These are phyloP conservation scores for Paratrypanosoma confusum DNA, from an alignment of 208 protist species.

Conservation along the genomic window DNA sequence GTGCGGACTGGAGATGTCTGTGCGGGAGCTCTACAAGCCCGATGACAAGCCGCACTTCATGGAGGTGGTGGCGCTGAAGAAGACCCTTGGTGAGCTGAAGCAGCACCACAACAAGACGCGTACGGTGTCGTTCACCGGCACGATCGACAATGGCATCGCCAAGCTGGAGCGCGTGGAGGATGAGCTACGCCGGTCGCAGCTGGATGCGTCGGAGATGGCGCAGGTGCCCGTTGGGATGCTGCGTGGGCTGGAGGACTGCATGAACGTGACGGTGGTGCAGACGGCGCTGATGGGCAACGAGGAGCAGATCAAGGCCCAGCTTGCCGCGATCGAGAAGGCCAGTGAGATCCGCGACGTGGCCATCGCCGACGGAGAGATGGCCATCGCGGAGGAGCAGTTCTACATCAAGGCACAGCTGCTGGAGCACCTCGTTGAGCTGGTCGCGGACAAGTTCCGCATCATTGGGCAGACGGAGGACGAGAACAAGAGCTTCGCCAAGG, in stretches of 20 bases:
- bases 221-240: constrained; percentile 31
- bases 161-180: constrained; percentile 46
- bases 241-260: constrained; percentile 34
- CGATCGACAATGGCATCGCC: constrained; percentile 34
- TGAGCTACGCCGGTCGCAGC: constrained; percentile 39
- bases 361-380: constrained; percentile 37
- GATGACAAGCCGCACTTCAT: constrained; percentile 48
- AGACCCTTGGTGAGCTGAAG: constrained; percentile 37
- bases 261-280: constrained; percentile 41
- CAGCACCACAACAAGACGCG: constrained; percentile 48
- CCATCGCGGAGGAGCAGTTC: constrained; percentile 46
- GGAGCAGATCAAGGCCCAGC: constrained; percentile 41
- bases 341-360: constrained; percentile 33
- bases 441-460: constrained; percentile 41
- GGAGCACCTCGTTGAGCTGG: constrained; percentile 38
- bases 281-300: constrained; percentile 36
- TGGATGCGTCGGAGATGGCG: constrained; percentile 36
- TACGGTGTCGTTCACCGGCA: constrained; percentile 36
- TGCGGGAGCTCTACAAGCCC: constrained; percentile 43
- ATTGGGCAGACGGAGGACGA: constrained; percentile 47
- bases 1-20: constrained; percentile 33
- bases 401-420: constrained; percentile 54
- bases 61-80: constrained; percentile 34
- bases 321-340: constrained; percentile 30
- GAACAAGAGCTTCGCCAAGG: constrained; percentile 28